A percentile compares a stretch with the other conserved stretches of the same genome.
phyloP scores from a whole-genome alignment of 805 yeast species.

The Brettanomyces bruxellensis region DNA sequence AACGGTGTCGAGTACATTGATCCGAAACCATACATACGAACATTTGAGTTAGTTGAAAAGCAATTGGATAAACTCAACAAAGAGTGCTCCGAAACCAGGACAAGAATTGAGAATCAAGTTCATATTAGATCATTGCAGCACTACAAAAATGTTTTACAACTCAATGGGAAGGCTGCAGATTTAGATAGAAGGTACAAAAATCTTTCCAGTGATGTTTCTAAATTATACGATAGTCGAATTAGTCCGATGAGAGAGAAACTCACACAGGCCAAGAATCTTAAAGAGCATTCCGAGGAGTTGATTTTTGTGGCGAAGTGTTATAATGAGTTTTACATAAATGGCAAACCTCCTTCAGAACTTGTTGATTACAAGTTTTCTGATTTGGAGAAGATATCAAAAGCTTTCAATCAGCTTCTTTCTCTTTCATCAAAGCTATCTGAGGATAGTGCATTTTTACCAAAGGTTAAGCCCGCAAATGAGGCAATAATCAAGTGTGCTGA shows the following conservation, averaged over 20 bases:
- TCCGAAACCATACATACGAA: conserved; percentile 90
- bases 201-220: conserved; percentile 44
- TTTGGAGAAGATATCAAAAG: conserved; percentile 33
- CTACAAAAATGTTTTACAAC: conserved; percentile 51
- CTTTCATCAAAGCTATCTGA: conserved; percentile 58
- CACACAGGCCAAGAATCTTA: conserved; percentile 57
- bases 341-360: conserved; percentile 43
- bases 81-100: conserved; percentile 44
- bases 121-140: conserved; percentile 56
- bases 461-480: conserved; percentile 24
- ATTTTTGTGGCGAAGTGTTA: conserved; percentile 70
- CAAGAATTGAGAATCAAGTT: conserved; percentile 46
- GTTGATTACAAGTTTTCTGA: conserved; percentile 36
- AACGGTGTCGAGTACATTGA: conserved; percentile 39
- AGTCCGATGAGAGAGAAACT: conserved; percentile 64
- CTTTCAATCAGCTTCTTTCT: conserved; percentile 54
- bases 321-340: conserved; percentile 60
- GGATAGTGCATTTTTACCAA: conserved; percentile 34
- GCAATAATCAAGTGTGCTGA: conserved; percentile 67
- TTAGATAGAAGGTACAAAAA: conserved; percentile 38
- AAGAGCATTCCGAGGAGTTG: conserved; percentile 65
- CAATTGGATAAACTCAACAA: conserved; percentile 56
- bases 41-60: conserved; percentile 77
- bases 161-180: conserved; percentile 33
- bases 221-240: conserved; percentile 44